These are phyloP conservation scores for Gentiana straminea DNA, from an alignment of 257 asterid species.

Conservation along the genomic window DNA sequence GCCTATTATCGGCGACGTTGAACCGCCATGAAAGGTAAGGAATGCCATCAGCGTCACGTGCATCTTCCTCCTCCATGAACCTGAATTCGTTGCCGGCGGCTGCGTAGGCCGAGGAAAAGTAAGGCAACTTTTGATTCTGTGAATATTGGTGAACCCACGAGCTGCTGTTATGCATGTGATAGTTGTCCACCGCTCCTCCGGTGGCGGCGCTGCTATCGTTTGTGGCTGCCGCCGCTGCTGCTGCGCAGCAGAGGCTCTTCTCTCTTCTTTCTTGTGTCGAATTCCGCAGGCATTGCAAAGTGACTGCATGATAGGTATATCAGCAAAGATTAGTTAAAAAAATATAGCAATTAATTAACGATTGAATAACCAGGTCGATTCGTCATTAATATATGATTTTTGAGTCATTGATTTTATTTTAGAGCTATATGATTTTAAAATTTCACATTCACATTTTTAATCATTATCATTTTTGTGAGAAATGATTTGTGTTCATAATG, in stretches of 20 bases:
- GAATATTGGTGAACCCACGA: conserved; percentile 38
- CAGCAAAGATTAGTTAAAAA: no score
- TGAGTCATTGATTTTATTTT: no score
- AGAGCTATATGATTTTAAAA: no score
- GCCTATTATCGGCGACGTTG: conserved; percentile 50
- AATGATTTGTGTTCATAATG: no score
- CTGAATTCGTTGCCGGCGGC: conserved; percentile 46
- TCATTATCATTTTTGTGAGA: no score
- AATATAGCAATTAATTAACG: no score
- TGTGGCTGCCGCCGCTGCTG: conserved; percentile 40
- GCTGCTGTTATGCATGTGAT: conserved; percentile 30
- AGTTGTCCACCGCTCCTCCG: conserved; percentile 19
- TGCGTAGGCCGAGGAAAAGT: conserved; percentile 29
- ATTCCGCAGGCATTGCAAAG: conserved; percentile 99
- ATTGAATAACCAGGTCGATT: no score
- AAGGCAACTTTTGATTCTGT: conserved; percentile 27
- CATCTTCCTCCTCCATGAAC: conserved; percentile 41
- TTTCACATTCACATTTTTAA: no score
- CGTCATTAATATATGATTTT: no score
- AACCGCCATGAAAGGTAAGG: conserved; percentile 73
- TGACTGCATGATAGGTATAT: conserved; percentile 38
- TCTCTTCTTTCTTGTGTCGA: conserved; percentile 90
- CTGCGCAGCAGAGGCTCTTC: conserved; percentile 51
- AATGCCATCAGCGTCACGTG: conserved; percentile 40
- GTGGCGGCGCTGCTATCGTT: conserved; percentile 18